Conservation (phyloP, 768 basidiomycete genomes). For the Suillus lakei region DNA sequence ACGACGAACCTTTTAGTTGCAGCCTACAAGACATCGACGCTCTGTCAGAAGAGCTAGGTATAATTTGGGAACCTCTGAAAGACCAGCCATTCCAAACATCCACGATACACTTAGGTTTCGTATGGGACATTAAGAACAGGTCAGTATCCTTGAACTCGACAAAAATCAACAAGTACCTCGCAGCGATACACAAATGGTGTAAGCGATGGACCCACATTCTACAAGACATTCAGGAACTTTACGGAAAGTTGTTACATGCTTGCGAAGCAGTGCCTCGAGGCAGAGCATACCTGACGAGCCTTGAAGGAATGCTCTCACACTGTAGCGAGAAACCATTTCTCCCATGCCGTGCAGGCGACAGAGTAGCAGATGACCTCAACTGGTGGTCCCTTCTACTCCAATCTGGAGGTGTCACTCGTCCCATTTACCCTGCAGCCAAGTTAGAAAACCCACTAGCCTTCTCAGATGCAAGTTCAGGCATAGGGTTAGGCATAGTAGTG, state of each 20-base stretch:
- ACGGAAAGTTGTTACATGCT: too few relatives aligned
- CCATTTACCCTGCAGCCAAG: too few relatives aligned
- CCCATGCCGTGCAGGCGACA: too few relatives aligned
- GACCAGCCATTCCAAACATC: conserved; percentile 25
- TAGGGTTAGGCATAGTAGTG: conserved; percentile 25
- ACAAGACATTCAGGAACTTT: too few relatives aligned
- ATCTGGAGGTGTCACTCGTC: too few relatives aligned
- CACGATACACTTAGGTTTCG: conserved; percentile 34
- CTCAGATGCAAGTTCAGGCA: conserved; percentile 22
- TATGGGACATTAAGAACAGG: conserved; percentile 33
- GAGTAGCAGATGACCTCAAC: too few relatives aligned
- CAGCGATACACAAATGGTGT: conserved; percentile 32
- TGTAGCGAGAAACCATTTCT: too few relatives aligned
- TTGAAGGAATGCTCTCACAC: too few relatives aligned
- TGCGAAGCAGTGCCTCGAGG: too few relatives aligned
- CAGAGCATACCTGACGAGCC: too few relatives aligned
- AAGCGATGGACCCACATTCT: too few relatives aligned
- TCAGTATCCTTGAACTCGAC: conserved; percentile 25
- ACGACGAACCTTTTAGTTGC: conserved; percentile 29
- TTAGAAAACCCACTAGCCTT: conserved; percentile 5
- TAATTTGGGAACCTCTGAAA: conserved; percentile 37
- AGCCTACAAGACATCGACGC: conserved; percentile 39
- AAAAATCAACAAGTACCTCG: conserved; percentile 35
- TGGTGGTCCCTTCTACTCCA: too few relatives aligned
- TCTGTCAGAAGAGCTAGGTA: conserved; percentile 35